Percentiles rank a stretch among this genome's conserved stretches.
These are phyloP conservation scores for Nymphaea thermarum DNA, from an alignment of 164 flowering plant species.

Conservation along the genomic window DNA sequence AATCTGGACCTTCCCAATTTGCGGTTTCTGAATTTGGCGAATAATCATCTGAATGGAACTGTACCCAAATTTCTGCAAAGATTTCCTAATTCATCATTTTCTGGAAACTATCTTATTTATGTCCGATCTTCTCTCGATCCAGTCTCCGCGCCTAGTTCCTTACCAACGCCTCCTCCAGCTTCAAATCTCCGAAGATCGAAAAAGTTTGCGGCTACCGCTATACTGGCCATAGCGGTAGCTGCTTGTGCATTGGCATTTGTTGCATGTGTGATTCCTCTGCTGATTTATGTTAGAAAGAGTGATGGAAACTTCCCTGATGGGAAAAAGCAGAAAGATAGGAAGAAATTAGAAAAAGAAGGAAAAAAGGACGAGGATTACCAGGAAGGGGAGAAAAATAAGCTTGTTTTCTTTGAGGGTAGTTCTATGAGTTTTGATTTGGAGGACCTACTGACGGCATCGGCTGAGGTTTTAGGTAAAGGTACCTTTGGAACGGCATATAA, in stretches of 20 bases:
- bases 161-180: background rate
- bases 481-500: conserved; percentile 63
- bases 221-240: conserved; percentile 2
- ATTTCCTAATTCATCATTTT: conserved; percentile 3
- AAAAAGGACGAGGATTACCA: conserved; percentile 10
- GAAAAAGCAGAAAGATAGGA: conserved; percentile 27
- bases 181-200: background rate
- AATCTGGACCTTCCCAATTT: background rate
- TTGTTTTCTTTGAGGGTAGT: conserved; percentile 48
- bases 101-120: conserved; percentile 1
- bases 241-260: background rate
- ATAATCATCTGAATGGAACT: conserved; percentile 6
- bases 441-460: conserved; percentile 63
- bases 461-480: conserved; percentile 81
- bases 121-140: background rate
- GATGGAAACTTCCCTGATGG: background rate
- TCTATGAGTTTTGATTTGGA: conserved; percentile 51
- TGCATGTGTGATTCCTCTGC: background rate
- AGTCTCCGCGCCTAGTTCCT: background rate
- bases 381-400: conserved; percentile 56
- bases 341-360: conserved; percentile 54
- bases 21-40: background rate
- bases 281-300: background rate
- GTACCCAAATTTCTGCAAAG: conserved; percentile 1
- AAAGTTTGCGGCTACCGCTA: conserved; percentile 2